Conservation (phyloP, 2,329 filamentous ascomycete genomes). For the Fusarium chlamydosporum region DNA sequence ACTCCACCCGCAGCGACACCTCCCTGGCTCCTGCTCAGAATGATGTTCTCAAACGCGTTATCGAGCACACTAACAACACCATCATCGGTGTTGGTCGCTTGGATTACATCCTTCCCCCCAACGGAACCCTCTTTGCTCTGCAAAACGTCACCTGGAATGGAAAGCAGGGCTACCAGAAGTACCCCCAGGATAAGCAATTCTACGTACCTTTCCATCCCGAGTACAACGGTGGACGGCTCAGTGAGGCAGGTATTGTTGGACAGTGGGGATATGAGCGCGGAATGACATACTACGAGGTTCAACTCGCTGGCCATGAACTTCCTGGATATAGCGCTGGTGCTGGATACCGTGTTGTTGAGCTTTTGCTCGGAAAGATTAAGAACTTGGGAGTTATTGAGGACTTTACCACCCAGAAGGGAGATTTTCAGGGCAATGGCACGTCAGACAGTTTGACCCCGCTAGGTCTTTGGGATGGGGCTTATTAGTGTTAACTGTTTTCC, state of each 20-base stretch:
- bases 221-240: constrained; percentile 61
- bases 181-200: constrained; percentile 66
- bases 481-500: not conserved
- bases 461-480: constrained; percentile 2
- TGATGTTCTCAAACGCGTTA: constrained; percentile 49
- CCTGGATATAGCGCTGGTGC: constrained; percentile 51
- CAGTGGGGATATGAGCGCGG: constrained; percentile 80
- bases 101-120: constrained; percentile 76
- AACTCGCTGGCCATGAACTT: constrained; percentile 71
- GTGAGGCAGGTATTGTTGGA: constrained; percentile 77
- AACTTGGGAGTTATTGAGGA: constrained; percentile 38
- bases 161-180: constrained; percentile 74
- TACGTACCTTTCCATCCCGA: constrained; percentile 74
- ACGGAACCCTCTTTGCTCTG: constrained; percentile 78
- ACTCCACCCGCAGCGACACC: constrained; percentile 34
- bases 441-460: constrained; percentile 3
- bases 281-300: constrained; percentile 77
- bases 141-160: constrained; percentile 88
- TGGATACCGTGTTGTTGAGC: constrained; percentile 51
- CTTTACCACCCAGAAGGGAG: constrained; percentile 46
- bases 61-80: constrained; percentile 53
- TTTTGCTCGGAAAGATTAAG: constrained; percentile 48
- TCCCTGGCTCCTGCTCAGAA: constrained; percentile 42
- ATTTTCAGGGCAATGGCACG: constrained; percentile 34
- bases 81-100: constrained; percentile 52